These are phyloP conservation scores for Acrocalymma vagum DNA, from an alignment of 2,329 filamentous ascomycete genomes.

Conservation along the genomic window DNA sequence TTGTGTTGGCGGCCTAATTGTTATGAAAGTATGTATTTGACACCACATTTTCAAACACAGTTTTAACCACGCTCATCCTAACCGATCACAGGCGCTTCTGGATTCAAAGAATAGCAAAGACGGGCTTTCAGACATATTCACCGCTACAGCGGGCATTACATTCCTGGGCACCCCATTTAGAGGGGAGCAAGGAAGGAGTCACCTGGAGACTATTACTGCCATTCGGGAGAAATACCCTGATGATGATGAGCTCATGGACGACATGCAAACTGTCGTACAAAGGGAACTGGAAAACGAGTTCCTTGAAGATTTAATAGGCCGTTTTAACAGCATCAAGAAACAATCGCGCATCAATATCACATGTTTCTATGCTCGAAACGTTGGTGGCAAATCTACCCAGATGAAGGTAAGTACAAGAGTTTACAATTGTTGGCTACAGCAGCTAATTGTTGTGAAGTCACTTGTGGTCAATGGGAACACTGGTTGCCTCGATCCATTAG, in stretches of 20 bases:
- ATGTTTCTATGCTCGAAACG: constrained; percentile 33
- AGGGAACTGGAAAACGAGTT: constrained; percentile 31
- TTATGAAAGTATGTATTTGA: constrained; percentile 27
- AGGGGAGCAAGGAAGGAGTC: constrained; percentile 30
- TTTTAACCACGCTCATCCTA: constrained; percentile 10
- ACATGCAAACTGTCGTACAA: constrained; percentile 28
- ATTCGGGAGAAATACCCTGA: constrained; percentile 26
- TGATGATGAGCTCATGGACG: constrained; percentile 16
- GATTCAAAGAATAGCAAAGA: constrained; percentile 18
- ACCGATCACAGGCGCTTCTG: constrained; percentile 20
- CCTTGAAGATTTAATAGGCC: constrained; percentile 29
- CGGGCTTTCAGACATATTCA: constrained; percentile 27
- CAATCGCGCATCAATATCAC: constrained; percentile 24
- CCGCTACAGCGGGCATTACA: constrained; percentile 26
- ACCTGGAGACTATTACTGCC: constrained; percentile 32
- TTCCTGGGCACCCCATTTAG: constrained; percentile 36
- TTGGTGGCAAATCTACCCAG: constrained; percentile 29
- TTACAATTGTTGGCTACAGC: constrained; percentile 1
- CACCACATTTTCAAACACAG: too few species aligned
- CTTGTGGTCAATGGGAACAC: constrained; percentile 24
- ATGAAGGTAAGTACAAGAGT: constrained; percentile 18
- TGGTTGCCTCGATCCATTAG: constrained; percentile 26
- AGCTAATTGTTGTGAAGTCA: constrained; percentile 13
- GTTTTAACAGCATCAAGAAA: constrained; percentile 22
- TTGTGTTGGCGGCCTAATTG: constrained; percentile 33